phyloP scores from a whole-genome alignment of 768 basidiomycete genomes.

The Phaffia tasmanica region DNA sequence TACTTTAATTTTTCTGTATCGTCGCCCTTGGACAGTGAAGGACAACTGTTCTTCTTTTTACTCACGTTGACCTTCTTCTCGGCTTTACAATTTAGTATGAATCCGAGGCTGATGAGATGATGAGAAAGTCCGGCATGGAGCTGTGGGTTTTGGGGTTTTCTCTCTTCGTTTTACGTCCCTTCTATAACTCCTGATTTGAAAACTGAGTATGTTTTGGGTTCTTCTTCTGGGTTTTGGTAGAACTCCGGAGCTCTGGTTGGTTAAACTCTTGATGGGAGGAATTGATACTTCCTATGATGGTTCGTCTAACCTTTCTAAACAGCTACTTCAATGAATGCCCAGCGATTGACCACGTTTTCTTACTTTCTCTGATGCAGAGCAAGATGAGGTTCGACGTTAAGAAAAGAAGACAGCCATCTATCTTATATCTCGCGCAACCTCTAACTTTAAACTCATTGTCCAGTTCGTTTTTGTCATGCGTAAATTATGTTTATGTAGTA shows the following conservation, averaged over 20 bases:
- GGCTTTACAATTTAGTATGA: slow-evolving; percentile 5
- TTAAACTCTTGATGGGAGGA: slow-evolving; percentile 35
- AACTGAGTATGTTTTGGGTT: background rate
- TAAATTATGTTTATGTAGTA: no score
- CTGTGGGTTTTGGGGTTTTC: background rate
- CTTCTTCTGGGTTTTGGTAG: slow-evolving; percentile 23
- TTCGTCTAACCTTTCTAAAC: background rate
- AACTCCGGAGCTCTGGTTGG: slow-evolving; percentile 37
- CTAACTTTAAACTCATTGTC: no score
- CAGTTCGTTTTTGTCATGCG: no score
- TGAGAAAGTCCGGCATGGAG: slow-evolving; percentile 18
- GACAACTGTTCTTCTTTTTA: background rate
- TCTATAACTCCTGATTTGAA: no score
- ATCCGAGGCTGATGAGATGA: slow-evolving; percentile 21
- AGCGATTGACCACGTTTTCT: no score
- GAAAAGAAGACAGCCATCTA: no score
- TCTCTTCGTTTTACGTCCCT: background rate
- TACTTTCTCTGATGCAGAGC: no score
- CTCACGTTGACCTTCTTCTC: background rate
- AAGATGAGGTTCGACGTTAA: no score
- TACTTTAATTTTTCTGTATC: no score
- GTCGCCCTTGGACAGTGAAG: no score
- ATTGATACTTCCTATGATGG: background rate
- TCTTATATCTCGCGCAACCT: no score
- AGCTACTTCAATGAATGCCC: no score